A percentile compares a stretch with the other conserved stretches of the same genome.
phyloP scores from a whole-genome alignment of 2,329 filamentous ascomycete species.

The Drechslerella coelobrocha region DNA sequence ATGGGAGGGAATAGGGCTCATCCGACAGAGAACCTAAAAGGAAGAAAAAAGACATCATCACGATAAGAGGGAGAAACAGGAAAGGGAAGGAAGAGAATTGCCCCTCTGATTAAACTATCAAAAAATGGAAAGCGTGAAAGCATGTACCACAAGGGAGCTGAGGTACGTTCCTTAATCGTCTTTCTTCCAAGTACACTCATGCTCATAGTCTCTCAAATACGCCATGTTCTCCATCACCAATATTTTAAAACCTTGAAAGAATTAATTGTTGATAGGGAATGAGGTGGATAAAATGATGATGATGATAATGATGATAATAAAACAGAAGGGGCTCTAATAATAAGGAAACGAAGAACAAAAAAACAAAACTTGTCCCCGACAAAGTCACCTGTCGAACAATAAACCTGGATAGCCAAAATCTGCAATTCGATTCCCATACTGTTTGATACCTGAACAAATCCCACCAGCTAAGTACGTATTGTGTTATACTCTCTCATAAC shows the following conservation, averaged over 20 bases:
- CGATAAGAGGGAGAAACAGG: conserved; percentile 16
- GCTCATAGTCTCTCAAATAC: too few species aligned
- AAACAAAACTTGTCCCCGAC: conserved; percentile 12
- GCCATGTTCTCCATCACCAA: too few species aligned
- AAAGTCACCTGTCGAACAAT: conserved; percentile 42
- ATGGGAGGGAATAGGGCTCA: too few species aligned
- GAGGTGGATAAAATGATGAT: neutral
- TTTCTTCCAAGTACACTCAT: too few species aligned
- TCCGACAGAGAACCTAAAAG: too few species aligned
- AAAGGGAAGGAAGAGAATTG: conserved; percentile 14
- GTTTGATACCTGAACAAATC: conserved; percentile 7
- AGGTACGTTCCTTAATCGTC: too few species aligned
- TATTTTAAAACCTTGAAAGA: neutral
- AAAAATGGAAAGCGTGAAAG: neutral
- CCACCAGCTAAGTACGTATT: neutral
- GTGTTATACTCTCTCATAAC: conserved; percentile 40
- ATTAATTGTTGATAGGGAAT: conserved; percentile 2
- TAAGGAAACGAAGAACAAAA: conserved; percentile 25
- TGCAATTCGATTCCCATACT: neutral
- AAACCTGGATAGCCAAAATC: conserved; percentile 20
- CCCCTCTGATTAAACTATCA: too few species aligned
- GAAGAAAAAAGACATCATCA: conserved; percentile 28
- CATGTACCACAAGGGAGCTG: too few species aligned
- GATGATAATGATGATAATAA: neutral
- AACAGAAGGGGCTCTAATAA: conserved; percentile 25